Conservation (phyloP, 2,329 filamentous ascomycete genomes). For the Fusarium sambucinum region DNA sequence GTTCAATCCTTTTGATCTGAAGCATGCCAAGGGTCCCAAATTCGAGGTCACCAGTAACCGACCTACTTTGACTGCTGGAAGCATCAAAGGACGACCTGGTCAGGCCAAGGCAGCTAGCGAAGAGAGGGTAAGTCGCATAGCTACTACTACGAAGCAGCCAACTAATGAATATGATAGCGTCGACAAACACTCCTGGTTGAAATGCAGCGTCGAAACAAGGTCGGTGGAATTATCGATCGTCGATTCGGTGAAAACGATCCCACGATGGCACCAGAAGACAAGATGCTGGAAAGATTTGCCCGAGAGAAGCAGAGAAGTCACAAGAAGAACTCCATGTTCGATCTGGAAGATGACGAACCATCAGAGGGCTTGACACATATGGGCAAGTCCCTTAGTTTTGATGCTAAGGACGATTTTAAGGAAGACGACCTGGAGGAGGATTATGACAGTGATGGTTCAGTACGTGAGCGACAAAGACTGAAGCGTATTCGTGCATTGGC, state of each 20-base stretch:
- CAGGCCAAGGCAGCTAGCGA: conserved; percentile 88
- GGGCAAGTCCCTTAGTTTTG: conserved; percentile 78
- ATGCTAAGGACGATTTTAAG: conserved; percentile 79
- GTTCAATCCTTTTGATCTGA: conserved; percentile 98
- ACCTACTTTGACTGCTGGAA: conserved; percentile 66
- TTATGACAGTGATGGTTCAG: conserved; percentile 68
- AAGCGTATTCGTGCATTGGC: conserved; percentile 67
- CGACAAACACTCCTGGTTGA: conserved; percentile 88
- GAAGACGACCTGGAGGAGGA: conserved; percentile 76
- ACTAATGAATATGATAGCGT: conserved; percentile 62
- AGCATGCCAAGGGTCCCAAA: conserved; percentile 82
- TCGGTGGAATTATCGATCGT: conserved; percentile 91
- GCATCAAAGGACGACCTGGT: conserved; percentile 79
- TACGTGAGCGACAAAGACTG: conserved; percentile 65
- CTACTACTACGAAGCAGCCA: background rate
- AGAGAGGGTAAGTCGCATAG: conserved; percentile 71
- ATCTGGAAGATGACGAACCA: conserved; percentile 82
- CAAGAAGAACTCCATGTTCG: conserved; percentile 85
- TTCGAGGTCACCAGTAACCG: conserved; percentile 83
- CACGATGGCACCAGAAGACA: conserved; percentile 91
- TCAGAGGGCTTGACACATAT: conserved; percentile 81
- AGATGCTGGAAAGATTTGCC: conserved; percentile 90
- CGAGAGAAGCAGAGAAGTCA: conserved; percentile 84
- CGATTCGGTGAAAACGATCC: conserved; percentile 97
- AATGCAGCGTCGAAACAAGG: conserved; percentile 88